A percentile compares a stretch with the other conserved stretches of the same genome.
phyloP scores from a whole-genome alignment of 202 grass and related monocot genomes.

The Carex sylvatica region DNA sequence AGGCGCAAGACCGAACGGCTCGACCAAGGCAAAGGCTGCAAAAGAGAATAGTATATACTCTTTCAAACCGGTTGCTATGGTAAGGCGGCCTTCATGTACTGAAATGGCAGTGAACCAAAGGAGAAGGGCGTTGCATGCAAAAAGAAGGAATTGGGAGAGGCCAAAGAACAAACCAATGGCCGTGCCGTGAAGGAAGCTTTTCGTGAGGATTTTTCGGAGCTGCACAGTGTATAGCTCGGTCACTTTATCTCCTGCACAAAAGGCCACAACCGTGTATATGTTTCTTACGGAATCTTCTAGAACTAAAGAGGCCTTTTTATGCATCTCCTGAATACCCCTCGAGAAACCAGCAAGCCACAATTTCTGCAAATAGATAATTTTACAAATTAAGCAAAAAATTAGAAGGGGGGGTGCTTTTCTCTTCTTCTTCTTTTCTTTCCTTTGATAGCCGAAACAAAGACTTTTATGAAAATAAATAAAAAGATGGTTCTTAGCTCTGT shows the following conservation, averaged over 20 bases:
- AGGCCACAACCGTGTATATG: constrained; percentile 98
- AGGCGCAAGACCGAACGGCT: constrained; percentile 92
- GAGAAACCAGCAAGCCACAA: constrained; percentile 99
- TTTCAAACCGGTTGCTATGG: constrained; percentile 81
- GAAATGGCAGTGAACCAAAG: constrained; percentile 89
- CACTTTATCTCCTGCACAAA: constrained; percentile 98
- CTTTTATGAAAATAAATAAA: neutral
- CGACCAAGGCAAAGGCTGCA: constrained; percentile 91
- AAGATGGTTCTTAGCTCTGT: neutral
- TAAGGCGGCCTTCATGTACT: constrained; percentile 51
- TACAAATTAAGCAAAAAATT: constrained; percentile 1
- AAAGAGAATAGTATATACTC: constrained; percentile 95
- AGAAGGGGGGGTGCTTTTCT: neutral
- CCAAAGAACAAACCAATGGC: constrained; percentile 89
- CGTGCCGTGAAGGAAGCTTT: constrained; percentile 79
- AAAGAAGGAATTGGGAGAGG: constrained; percentile 94
- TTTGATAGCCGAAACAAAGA: neutral
- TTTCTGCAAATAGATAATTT: constrained; percentile 59
- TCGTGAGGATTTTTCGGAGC: constrained; percentile 76
- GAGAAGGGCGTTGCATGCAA: constrained; percentile 94
- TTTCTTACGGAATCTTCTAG: constrained; percentile 98
- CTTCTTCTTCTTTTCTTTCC: neutral
- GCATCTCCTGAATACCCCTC: constrained; percentile 98
- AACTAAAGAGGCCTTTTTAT: constrained; percentile 94
- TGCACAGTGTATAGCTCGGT: constrained; percentile 91